Evolutionary conservation across 2,329 filamentous ascomycete species (phyloP), one percentile per base, ranked within the genome.

Genomic region (Onygenales sp.): DNA sequence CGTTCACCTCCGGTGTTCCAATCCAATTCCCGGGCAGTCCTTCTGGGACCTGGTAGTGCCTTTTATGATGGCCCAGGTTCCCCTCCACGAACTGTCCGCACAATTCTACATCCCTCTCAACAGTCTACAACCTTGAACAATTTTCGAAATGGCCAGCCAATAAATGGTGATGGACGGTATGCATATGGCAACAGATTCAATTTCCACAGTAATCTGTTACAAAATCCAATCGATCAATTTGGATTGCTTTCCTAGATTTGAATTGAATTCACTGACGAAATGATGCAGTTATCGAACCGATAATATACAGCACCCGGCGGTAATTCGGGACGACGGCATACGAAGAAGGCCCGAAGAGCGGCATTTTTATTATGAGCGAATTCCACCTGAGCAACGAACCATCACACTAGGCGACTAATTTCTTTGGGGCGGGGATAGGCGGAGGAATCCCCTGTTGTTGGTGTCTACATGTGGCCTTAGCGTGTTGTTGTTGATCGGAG

Each of bases 131-230:
- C 57, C 52, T 49, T 58, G 40, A 56, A 58, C 45, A 55, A 61
- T 33, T 53, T 56, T 51, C 52, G 53, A 42, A n/a, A 4, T 17
- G 52, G 51, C 21, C 56, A 53, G 33, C 51, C 45, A 39, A 45
- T 53, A 31, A 31, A 58, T 42, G 51, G 59, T 32, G 43, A 52
- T 57, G 47, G 56, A 60, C 61, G 62, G 59, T 65, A 66, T 61
- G 62, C 39, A 43, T 39, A 50, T 37, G 36, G 27, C 47, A 11
- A 34, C 49, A 50, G 42, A 36, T 33, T 42, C 27, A 2, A 5
- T 42, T n/a, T 21, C 17, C 17, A 27, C 17, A 27, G 36, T 27
- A n/a, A 49, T 49, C 17, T 42, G 17, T 32, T 13, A 6, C 10
- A 5, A 6, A 17, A 13, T n/a, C 34, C 10, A 40, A 33, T 49